A percentile compares a stretch with the other conserved stretches of the same genome.
Evolutionary conservation across 164 flowering plant species (phyloP).

Genomic region (Brasenia schreberi): DNA sequence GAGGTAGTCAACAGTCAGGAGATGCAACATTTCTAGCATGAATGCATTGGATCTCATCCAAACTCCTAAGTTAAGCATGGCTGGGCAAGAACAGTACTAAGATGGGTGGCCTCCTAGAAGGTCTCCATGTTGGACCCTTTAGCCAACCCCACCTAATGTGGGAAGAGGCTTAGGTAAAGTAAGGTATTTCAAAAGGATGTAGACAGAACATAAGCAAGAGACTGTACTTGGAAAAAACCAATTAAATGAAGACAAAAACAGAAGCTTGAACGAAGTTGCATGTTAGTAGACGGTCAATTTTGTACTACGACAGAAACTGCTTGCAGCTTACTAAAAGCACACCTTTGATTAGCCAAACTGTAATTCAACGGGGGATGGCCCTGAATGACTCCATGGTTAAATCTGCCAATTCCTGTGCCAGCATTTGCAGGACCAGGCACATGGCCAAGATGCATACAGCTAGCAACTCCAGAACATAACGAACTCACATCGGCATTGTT

Average conservation of each 20-base stretch:
- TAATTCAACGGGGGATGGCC: slow-evolving; percentile 17
- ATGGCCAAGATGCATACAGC: slow-evolving; percentile 37
- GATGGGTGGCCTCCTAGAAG: not conserved
- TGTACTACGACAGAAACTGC: not conserved
- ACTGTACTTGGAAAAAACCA: not conserved
- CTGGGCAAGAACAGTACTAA: too few relatives aligned
- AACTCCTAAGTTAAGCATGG: too few relatives aligned
- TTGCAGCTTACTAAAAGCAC: slow-evolving; percentile 1
- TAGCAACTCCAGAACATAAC: slow-evolving; percentile 35
- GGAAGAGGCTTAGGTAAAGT: not conserved
- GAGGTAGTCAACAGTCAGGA: too few relatives aligned
- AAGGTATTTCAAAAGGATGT: not conserved
- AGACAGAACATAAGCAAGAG: not conserved
- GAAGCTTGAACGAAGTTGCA: not conserved
- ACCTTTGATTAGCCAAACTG: slow-evolving; percentile 37
- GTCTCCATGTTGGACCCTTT: too few relatives aligned
- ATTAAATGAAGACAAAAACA: not conserved
- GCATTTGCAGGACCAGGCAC: slow-evolving; percentile 21
- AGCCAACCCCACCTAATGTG: too few relatives aligned
- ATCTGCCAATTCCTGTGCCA: slow-evolving; percentile 35
- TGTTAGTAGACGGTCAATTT: not conserved
- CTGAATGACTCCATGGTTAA: slow-evolving; percentile 15
- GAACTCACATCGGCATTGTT: slow-evolving; percentile 40
- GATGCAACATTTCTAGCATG: too few relatives aligned
- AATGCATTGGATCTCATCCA: too few relatives aligned